phyloP scores from a whole-genome alignment of 169 alveolate species.

The Plasmodium malariae region DNA sequence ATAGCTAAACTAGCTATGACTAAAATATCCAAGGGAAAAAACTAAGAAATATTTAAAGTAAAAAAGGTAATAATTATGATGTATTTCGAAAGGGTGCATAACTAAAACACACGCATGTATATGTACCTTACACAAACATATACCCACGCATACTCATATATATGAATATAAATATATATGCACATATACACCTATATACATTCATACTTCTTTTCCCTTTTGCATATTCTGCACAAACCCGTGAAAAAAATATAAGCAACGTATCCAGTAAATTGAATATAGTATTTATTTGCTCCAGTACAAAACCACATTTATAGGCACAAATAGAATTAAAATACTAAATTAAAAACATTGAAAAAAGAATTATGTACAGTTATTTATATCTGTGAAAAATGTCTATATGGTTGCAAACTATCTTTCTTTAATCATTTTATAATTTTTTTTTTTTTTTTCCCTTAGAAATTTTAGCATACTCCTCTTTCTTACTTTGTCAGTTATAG shows the following conservation, averaged over 20 bases:
- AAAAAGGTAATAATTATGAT: not conserved
- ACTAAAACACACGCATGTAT: no score
- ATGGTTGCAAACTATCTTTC: not conserved
- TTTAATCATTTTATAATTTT: not conserved
- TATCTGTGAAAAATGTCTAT: not conserved
- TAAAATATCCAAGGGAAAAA: conserved; percentile 83
- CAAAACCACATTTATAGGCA: conserved; percentile 84
- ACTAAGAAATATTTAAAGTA: conserved; percentile 21
- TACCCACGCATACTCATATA: not conserved
- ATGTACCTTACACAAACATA: no score
- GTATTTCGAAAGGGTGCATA: no score
- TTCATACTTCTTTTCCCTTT: not conserved
- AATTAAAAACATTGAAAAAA: not conserved
- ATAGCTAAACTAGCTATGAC: conserved; percentile 79
- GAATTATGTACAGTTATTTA: not conserved
- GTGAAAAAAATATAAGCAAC: conserved; percentile 36
- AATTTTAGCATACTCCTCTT: not conserved
- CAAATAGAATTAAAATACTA: conserved; percentile 77
- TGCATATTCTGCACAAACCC: not conserved
- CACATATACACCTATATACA: not conserved
- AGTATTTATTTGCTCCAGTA: conserved; percentile 80
- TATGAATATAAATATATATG: not conserved
- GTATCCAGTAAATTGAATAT: conserved; percentile 74
- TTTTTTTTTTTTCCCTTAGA: not conserved
- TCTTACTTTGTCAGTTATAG: conserved; percentile 70